Base-by-base conservation (phyloP, 495 filamentous ascomycete genomes). In the Staphylotrichum tortipilum region DNA sequence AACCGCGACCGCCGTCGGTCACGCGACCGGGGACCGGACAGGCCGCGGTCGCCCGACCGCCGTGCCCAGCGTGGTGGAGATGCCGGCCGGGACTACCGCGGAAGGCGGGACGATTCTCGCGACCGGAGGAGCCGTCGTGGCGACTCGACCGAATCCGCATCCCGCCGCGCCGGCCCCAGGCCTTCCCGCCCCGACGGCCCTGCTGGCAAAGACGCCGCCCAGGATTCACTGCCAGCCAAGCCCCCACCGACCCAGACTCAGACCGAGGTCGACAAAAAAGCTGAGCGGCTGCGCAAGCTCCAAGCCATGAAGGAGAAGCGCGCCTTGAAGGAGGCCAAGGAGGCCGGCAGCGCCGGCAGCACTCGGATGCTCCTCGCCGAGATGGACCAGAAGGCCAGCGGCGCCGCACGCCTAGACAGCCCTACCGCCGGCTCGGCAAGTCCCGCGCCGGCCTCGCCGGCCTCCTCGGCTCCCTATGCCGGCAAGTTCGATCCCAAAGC, bases 221-320 rank as follows among this genome's bases (percentile, higher is more conserved):
- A 35, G 34, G 41, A 38, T 10, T 38, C 28, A 23, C 67, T 77
- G 73, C 55, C 61, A 36, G 58, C 58, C 51, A 78, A 80, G 62
- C 57, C 80, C 15, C 72, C 83, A 47, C 68, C 73, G 31, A 61
- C 76, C 43, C 59, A 76, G 45, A 67, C 72, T 26, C 79, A 78
- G 57, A 79, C 84, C 15, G 88, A 90, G 52, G 85, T 85, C 47
- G 84, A 92, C 34, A 91, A 92, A 61, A 86, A 89, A 60, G 85
- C 82, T 38, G 87, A 94, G 62, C 73, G 86, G 43, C 74, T 90
- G 29, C 87, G 89, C 24, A 91, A 89, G 52, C 64, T 95, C 28
- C 86, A 90, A 64, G 87, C 88, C 54, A 94, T 89, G 89, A 95
- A 94, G 65, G 82, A 85, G 63, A 92, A 94, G 57, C 84, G 88